Evolutionary conservation across 1,139 yeast genomes (phyloP).

Genomic region (Geotrichum carabidarum): DNA sequence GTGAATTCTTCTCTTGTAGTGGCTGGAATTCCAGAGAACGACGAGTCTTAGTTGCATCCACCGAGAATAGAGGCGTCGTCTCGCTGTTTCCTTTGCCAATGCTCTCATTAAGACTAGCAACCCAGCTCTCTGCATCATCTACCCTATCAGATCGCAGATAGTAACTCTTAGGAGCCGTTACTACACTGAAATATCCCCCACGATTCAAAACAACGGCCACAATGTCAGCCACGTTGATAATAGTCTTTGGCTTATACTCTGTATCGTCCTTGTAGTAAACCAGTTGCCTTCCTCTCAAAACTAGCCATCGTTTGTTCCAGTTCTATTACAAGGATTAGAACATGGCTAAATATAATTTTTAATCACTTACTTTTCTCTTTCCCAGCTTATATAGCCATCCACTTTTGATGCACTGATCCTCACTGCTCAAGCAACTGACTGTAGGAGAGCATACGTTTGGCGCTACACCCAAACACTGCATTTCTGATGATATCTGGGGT

Average conservation of each 20-base stretch:
- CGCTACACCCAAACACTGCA: no score
- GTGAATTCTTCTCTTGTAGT: no score
- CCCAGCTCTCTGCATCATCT: slow-evolving; percentile 44
- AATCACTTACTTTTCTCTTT: slow-evolving; percentile 22
- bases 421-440: no score
- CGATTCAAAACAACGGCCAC: slow-evolving; percentile 36
- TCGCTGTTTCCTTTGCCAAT: slow-evolving; percentile 31
- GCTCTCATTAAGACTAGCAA: slow-evolving; percentile 35
- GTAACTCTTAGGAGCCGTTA: slow-evolving; percentile 41
- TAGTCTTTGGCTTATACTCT: slow-evolving; percentile 53
- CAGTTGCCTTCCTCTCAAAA: slow-evolving; percentile 51
- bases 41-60: no score
- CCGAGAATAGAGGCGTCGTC: background rate
- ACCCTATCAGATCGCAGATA: slow-evolving; percentile 43
- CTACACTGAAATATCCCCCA: slow-evolving; percentile 32
- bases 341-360: background rate
- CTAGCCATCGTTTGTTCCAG: slow-evolving; percentile 57
- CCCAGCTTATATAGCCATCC: slow-evolving; percentile 37
- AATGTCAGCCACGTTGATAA: slow-evolving; percentile 41
- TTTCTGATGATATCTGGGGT: no score
- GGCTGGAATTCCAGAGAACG: no score
- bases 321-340: slow-evolving; percentile 20
- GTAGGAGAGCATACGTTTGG: no score
- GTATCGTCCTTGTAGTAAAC: slow-evolving; percentile 54
- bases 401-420: slow-evolving; percentile 22